Percentiles rank a stretch among this genome's conserved stretches.
These are phyloP conservation scores for Naganishia randhawae DNA, from an alignment of 768 basidiomycete species.

Conservation along the genomic window DNA sequence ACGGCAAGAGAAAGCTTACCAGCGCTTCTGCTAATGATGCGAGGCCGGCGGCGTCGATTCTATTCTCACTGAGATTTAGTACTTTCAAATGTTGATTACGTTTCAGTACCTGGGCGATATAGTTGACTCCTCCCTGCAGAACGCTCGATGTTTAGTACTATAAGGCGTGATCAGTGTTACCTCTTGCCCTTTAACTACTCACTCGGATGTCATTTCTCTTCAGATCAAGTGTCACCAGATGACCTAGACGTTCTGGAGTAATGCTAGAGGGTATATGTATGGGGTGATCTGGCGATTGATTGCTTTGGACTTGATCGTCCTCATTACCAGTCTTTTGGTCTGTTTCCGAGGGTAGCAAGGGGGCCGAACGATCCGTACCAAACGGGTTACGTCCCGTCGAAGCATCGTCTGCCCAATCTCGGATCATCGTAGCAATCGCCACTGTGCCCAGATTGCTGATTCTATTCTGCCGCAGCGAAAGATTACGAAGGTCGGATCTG, in stretches of 20 bases:
- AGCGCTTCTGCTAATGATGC: slow-evolving; percentile 80
- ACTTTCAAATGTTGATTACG: slow-evolving; percentile 92
- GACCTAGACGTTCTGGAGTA: slow-evolving; percentile 66
- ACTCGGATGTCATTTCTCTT: slow-evolving; percentile 88
- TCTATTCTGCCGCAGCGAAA: slow-evolving; percentile 83
- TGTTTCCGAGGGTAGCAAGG: not conserved
- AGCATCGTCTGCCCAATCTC: slow-evolving; percentile 83
- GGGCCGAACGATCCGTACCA: not conserved
- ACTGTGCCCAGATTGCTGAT: slow-evolving; percentile 82
- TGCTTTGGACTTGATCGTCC: not conserved
- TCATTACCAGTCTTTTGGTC: not conserved
- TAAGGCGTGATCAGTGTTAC: too few species aligned
- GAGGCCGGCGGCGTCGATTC: slow-evolving; percentile 76
- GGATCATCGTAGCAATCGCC: slow-evolving; percentile 89
- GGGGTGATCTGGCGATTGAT: not conserved
- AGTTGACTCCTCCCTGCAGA: slow-evolving; percentile 67
- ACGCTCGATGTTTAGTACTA: too few species aligned
- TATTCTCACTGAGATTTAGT: slow-evolving; percentile 90
- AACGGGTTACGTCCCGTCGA: slow-evolving; percentile 32
- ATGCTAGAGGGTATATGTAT: not conserved
- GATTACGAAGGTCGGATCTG: slow-evolving; percentile 74
- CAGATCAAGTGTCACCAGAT: slow-evolving; percentile 81
- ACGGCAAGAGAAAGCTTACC: slow-evolving; percentile 55
- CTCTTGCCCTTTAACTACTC: slow-evolving; percentile 53
- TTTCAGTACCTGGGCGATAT: slow-evolving; percentile 91